phyloP scores from a whole-genome alignment of 371 early-diverging fungal genomes.

The Mortierella sp. region DNA sequence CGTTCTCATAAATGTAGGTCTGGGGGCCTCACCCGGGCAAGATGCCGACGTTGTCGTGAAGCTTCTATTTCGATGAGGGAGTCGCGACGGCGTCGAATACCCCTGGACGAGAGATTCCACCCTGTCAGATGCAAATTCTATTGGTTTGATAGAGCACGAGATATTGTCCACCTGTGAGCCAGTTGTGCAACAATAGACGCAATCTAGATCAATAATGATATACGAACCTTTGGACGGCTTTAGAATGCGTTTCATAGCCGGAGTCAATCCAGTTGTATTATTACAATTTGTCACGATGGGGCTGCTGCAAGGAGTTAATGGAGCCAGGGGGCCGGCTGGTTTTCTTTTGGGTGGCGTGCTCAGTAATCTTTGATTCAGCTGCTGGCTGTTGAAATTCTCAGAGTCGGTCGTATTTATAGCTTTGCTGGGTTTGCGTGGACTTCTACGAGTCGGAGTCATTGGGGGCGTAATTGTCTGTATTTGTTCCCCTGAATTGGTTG shows the following conservation, averaged over 20 bases:
- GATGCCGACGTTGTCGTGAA: background rate
- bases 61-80: background rate
- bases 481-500: background rate
- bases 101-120: background rate
- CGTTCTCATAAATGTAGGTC: background rate
- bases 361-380: slow-evolving; percentile 2
- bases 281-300: slow-evolving; percentile 1
- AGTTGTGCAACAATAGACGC: background rate
- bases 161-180: background rate
- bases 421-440: slow-evolving; percentile 3
- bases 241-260: slow-evolving; percentile 30
- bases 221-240: slow-evolving; percentile 22
- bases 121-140: background rate
- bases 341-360: slow-evolving; percentile 12
- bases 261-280: slow-evolving; percentile 40
- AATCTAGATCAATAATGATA: background rate
- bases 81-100: background rate
- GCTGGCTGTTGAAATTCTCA: background rate
- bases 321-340: background rate
- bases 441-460: slow-evolving; percentile 25
- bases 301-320: background rate
- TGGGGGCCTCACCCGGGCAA: background rate
- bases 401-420: background rate
- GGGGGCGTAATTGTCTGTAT: slow-evolving; percentile 19
- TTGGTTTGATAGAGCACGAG: background rate